Base-by-base conservation (phyloP, 257 asterid species). In the Gynochthodes officinalis region DNA sequence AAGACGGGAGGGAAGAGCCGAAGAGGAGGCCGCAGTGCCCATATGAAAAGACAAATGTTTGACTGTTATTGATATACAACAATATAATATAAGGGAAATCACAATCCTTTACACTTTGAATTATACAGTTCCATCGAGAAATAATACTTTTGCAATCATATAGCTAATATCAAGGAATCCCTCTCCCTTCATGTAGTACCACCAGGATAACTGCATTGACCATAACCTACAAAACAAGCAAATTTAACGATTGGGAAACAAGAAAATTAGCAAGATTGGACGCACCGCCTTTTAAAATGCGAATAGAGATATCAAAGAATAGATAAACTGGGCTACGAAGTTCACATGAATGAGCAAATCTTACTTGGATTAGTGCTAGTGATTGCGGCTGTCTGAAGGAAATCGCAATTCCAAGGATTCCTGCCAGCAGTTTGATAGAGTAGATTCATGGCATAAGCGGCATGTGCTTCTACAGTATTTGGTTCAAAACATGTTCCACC, bases 391-490 rank as follows among this genome's bases (percentile, higher is more conserved):
- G 92, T 92, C 80, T 87, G 87, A 80, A 52, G 12, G 89, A 91
- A 92, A 80, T 87, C 87, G 77, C 98, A 88, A 80, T 80, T 82
- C 94, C 96, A 83, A 3, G 86, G 80, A 81, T 84, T 87, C 93
- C 89, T 87, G 87, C 93, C 88, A 83, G 89, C 78, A 73, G 90
- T 81, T 87, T 90, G 99, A 83, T 86, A 92, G 53, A 88, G 82
- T 53, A 87, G 84, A 86, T 89, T 91, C 92, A 87, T 87, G 71
- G 95, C 97, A 73, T 86, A 94, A 80, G 96, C 88, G 64, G 98
- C 94, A 57, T 88, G 97, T 0, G 89, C 84, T 59, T 52, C 73
- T 61, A 86, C 82, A 25, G 84, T 87, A 84, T 85, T 62, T 74
- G 90, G 92, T 75, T 87, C 88, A 75, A 88, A 92, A 76, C 96